phyloP scores from a whole-genome alignment of 2,329 filamentous ascomycete species.

The Nemania serpens region DNA sequence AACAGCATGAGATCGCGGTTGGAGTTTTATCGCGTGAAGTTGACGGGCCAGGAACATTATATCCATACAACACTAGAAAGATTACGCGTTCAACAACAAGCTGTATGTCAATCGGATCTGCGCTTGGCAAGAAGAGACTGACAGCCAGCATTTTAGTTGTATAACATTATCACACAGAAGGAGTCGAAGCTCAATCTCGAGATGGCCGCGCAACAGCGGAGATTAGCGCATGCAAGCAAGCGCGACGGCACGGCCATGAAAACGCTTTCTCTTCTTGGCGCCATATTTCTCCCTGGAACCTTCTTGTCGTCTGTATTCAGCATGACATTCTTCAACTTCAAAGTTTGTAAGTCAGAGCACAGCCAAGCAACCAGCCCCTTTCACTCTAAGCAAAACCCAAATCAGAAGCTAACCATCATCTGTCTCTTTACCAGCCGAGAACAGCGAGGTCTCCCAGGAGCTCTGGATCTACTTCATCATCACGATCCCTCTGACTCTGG shows the following conservation, averaged over 20 bases:
- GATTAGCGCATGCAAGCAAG: constrained; percentile 64
- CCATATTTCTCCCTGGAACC: constrained; percentile 66
- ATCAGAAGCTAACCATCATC: constrained; percentile 4
- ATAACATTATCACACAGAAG: constrained; percentile 69
- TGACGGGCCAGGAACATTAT: constrained; percentile 66
- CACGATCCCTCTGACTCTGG: constrained; percentile 60
- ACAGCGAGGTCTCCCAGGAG: constrained; percentile 52
- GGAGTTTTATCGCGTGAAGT: constrained; percentile 65
- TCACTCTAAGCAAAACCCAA: neutral
- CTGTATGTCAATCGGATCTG: constrained; percentile 49
- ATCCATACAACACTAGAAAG: constrained; percentile 65
- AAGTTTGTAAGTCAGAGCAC: constrained; percentile 44
- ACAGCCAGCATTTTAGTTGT: constrained; percentile 51
- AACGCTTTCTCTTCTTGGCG: constrained; percentile 65
- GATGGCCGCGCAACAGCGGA: constrained; percentile 64
- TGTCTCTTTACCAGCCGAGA: constrained; percentile 30
- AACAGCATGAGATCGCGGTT: constrained; percentile 57
- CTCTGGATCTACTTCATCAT: constrained; percentile 69
- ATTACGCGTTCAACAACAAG: constrained; percentile 64
- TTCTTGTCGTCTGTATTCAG: constrained; percentile 67
- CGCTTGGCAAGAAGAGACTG: constrained; percentile 1
- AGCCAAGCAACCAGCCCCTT: neutral
- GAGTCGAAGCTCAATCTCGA: constrained; percentile 67
- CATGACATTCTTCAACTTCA: constrained; percentile 71
- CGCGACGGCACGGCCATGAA: constrained; percentile 69